These are phyloP conservation scores for Metschnikowia shivogae DNA, from an alignment of 805 yeast genomes.

Conservation along the genomic window DNA sequence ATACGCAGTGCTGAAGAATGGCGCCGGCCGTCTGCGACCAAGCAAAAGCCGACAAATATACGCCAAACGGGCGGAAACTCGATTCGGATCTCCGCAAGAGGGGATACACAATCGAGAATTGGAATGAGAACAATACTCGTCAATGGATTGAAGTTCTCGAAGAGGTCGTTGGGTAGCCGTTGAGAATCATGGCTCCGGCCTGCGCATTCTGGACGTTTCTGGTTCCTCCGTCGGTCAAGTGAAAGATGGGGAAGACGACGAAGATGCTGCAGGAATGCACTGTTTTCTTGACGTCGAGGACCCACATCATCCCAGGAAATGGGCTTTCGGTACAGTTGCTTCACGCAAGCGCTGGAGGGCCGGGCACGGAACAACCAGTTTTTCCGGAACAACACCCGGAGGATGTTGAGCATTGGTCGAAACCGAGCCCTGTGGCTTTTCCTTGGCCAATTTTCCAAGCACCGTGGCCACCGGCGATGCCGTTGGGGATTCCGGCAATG, in stretches of 20 bases:
- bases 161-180: slow-evolving; percentile 54
- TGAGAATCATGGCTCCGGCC: slow-evolving; percentile 50
- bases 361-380: slow-evolving; percentile 44
- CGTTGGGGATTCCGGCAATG: slow-evolving; percentile 45
- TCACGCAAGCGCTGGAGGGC: slow-evolving; percentile 26
- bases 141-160: slow-evolving; percentile 51
- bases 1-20: slow-evolving; percentile 45
- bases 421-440: slow-evolving; percentile 44
- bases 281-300: slow-evolving; percentile 42
- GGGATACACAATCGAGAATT: slow-evolving; percentile 50
- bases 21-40: slow-evolving; percentile 50
- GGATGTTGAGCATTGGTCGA: slow-evolving; percentile 40
- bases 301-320: slow-evolving; percentile 43
- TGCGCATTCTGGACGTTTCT: slow-evolving; percentile 48
- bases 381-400: slow-evolving; percentile 39
- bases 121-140: slow-evolving; percentile 52
- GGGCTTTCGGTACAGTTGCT: slow-evolving; percentile 2
- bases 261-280: slow-evolving; percentile 44
- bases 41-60: slow-evolving; percentile 44
- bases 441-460: slow-evolving; percentile 22
- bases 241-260: slow-evolving; percentile 36
- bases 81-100: slow-evolving; percentile 35
- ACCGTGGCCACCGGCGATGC: slow-evolving; percentile 28
- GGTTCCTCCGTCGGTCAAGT: slow-evolving; percentile 46
- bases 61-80: slow-evolving; percentile 35